Evolutionary conservation across 345 rosid species (phyloP).

Genomic region (Melastoma malabathricum): DNA sequence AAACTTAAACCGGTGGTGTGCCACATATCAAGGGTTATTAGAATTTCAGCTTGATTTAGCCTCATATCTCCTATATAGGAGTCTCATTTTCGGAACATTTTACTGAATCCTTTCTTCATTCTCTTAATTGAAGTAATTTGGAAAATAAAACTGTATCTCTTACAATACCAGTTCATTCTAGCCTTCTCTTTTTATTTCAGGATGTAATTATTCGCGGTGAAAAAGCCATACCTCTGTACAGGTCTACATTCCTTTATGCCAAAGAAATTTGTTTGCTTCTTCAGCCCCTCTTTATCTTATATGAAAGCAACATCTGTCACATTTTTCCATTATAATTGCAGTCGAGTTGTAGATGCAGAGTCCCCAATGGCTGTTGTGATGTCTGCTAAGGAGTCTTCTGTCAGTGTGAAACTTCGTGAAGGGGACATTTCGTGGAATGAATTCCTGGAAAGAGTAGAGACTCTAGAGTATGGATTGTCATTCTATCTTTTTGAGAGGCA

Average conservation of each 20-base stretch:
- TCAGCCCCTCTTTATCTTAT: background rate
- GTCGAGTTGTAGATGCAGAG: slow-evolving; percentile 78
- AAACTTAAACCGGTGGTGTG: too few relatives aligned
- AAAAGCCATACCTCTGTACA: slow-evolving; percentile 72
- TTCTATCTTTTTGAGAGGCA: background rate
- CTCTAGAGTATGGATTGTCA: slow-evolving; percentile 30
- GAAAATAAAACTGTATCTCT: too few relatives aligned
- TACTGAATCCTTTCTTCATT: too few relatives aligned
- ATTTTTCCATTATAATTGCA: slow-evolving; percentile 31
- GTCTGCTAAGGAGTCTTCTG: slow-evolving; percentile 40
- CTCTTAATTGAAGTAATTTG: too few relatives aligned
- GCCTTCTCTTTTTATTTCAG: slow-evolving; percentile 19
- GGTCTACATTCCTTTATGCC: slow-evolving; percentile 39
- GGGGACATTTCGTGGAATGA: slow-evolving; percentile 74
- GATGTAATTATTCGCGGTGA: slow-evolving; percentile 82
- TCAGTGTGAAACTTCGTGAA: slow-evolving; percentile 46
- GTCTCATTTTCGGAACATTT: too few relatives aligned
- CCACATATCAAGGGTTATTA: too few relatives aligned
- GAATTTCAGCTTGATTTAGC: too few relatives aligned
- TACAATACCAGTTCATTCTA: too few relatives aligned
- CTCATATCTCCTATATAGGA: too few relatives aligned
- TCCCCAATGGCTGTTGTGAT: slow-evolving; percentile 77
- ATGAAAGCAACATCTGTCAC: slow-evolving; percentile 16
- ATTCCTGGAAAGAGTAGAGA: slow-evolving; percentile 43
- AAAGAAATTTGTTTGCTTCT: slow-evolving; percentile 1